phyloP scores from a whole-genome alignment of 164 flowering plant species.

The Litsea cubeba region DNA sequence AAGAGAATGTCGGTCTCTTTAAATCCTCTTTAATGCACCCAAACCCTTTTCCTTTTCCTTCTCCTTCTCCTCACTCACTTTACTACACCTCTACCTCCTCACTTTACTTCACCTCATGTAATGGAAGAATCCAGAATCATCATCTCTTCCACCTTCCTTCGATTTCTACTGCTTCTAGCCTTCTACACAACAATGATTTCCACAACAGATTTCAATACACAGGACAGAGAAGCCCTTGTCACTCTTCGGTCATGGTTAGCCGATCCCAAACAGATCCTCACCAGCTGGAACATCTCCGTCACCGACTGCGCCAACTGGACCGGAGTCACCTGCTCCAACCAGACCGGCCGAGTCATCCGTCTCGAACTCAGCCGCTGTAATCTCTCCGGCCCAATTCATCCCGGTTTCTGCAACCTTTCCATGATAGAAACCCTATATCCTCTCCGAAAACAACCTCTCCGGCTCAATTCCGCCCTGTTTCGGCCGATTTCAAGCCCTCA shows the following conservation, averaged over 20 bases:
- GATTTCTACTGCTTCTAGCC: neutral
- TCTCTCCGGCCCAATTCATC: constrained; percentile 58
- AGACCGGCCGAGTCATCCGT: constrained; percentile 46
- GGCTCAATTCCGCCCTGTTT: constrained; percentile 63
- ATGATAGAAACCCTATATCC: constrained; percentile 37
- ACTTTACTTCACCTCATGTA: neutral
- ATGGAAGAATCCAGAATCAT: constrained; percentile 1
- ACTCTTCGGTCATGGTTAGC: constrained; percentile 43
- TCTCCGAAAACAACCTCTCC: constrained; percentile 45
- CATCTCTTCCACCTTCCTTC: neutral
- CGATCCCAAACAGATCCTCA: constrained; percentile 36
- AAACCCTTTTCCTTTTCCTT: neutral
- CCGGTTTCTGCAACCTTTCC: constrained; percentile 48
- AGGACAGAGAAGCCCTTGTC: constrained; percentile 48
- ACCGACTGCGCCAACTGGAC: constrained; percentile 54
- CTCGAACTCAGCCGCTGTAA: constrained; percentile 37
- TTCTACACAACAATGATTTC: too few species aligned
- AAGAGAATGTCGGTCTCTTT: neutral
- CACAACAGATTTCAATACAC: constrained; percentile 19
- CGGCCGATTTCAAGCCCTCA: constrained; percentile 32
- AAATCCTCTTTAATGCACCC: neutral
- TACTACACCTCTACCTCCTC: neutral
- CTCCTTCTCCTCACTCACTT: neutral
- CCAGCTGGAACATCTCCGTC: constrained; percentile 40
- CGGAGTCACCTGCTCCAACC: constrained; percentile 50